These are phyloP conservation scores for Metschnikowia anglica DNA, from an alignment of 805 yeast species.

Conservation along the genomic window DNA sequence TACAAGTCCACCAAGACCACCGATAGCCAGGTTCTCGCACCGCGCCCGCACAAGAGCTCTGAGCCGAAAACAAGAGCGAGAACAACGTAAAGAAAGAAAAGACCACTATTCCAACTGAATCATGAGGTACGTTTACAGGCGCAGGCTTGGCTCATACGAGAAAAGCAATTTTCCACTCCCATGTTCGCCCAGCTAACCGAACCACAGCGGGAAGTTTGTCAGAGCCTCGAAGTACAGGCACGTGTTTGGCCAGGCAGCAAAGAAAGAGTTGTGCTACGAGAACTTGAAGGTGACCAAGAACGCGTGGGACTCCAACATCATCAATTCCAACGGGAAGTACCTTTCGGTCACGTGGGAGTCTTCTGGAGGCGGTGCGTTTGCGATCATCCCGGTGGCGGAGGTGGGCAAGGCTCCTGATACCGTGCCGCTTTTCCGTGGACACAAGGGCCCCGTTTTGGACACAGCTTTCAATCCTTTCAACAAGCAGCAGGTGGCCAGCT, in stretches of 20 bases:
- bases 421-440: conserved; percentile 93
- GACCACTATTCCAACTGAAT: neutral
- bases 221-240: conserved; percentile 97
- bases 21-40: too few relatives aligned
- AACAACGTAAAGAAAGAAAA: neutral
- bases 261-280: conserved; percentile 69
- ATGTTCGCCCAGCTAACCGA: too few relatives aligned
- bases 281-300: conserved; percentile 78
- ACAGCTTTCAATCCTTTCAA: conserved; percentile 95
- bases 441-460: conserved; percentile 91
- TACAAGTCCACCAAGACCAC: too few relatives aligned
- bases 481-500: conserved; percentile 46
- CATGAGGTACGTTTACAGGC: neutral
- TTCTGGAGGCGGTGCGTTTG: conserved; percentile 97
- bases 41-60: neutral
- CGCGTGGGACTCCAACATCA: conserved; percentile 94
- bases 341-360: conserved; percentile 89
- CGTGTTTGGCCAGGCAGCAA: conserved; percentile 85
- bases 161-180: too few relatives aligned
- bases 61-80: neutral
- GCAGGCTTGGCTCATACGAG: conserved; percentile 1
- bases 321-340: conserved; percentile 83
- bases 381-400: conserved; percentile 82
- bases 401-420: conserved; percentile 92
- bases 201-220: conserved; percentile 74